Percentiles rank a stretch among this genome's conserved stretches.
These are phyloP conservation scores for Cadophora sp. DNA, from an alignment of 2,329 filamentous ascomycete genomes.

Conservation along the genomic window DNA sequence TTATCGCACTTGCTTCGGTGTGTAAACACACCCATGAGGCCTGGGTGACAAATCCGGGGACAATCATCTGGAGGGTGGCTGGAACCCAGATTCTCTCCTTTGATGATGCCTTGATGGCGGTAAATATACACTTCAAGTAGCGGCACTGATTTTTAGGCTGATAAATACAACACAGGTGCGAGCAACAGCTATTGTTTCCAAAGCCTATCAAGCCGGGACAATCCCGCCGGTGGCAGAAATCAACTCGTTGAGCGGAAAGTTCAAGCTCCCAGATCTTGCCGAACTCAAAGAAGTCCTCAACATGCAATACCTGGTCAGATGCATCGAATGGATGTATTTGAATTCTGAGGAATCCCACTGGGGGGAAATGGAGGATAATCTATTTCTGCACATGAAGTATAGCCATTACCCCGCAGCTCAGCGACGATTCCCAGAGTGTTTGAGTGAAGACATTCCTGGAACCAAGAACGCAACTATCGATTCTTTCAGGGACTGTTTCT, in stretches of 20 bases:
- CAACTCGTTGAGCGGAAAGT: conserved; percentile 24
- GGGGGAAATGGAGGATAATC: background rate
- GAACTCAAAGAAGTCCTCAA: conserved; percentile 33
- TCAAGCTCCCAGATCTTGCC: conserved; percentile 25
- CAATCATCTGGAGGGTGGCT: conserved; percentile 28
- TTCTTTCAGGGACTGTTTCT: conserved; percentile 31
- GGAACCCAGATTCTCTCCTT: conserved; percentile 28
- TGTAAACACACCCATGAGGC: conserved; percentile 28
- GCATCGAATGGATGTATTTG: conserved; percentile 32
- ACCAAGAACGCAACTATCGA: conserved; percentile 28
- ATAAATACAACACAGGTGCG: conserved; percentile 25
- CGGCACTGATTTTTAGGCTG: conserved; percentile 4
- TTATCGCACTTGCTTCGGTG: conserved; percentile 29
- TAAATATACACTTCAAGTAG: conserved; percentile 19
- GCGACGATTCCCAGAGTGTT: conserved; percentile 29
- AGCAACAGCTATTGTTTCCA: conserved; percentile 30
- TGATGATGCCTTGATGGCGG: conserved; percentile 33
- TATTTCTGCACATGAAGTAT: conserved; percentile 23
- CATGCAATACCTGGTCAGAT: conserved; percentile 31
- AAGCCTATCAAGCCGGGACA: conserved; percentile 27
- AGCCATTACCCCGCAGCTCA: conserved; percentile 23
- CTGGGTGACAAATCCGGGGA: conserved; percentile 24
- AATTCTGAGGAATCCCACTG: conserved; percentile 5
- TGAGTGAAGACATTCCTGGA: conserved; percentile 28
- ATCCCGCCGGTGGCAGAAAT: conserved; percentile 28